Evolutionary conservation across 2,329 filamentous ascomycete species (phyloP).

Genomic region (Aspergillus alliaceus): DNA sequence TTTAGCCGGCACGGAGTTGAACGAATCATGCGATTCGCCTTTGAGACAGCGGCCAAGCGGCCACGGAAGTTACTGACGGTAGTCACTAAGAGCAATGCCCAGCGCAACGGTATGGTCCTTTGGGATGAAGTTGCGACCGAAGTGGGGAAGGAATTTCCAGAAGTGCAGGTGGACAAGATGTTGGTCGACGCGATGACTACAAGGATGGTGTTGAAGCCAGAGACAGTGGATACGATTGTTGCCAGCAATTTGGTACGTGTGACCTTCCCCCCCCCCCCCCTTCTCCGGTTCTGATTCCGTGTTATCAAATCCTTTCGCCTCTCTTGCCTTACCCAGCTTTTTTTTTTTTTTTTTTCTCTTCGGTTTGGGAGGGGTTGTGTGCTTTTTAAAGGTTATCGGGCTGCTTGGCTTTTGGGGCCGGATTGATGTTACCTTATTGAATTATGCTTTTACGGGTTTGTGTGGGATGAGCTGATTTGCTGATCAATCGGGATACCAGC

Average conservation of each 20-base stretch:
- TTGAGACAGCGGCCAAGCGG: constrained; percentile 58
- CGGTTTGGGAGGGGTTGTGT: neutral
- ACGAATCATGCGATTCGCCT: constrained; percentile 63
- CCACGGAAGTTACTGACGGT: constrained; percentile 61
- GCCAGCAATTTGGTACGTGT: constrained; percentile 56
- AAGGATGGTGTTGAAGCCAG: constrained; percentile 62
- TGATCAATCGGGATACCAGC: constrained; percentile 17
- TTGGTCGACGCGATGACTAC: constrained; percentile 67
- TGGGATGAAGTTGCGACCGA: constrained; percentile 64
- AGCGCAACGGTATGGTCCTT: constrained; percentile 66
- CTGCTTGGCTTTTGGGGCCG: neutral
- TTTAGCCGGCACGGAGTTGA: constrained; percentile 63
- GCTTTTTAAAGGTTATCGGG: neutral
- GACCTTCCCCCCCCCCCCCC: neutral
- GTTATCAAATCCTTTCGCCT: neutral
- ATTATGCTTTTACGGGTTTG: neutral
- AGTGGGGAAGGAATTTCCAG: constrained; percentile 58
- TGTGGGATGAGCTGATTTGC: neutral
- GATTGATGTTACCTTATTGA: neutral
- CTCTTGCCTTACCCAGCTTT: neutral
- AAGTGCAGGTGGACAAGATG: constrained; percentile 65
- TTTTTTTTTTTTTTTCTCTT: too few species aligned
- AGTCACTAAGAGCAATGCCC: constrained; percentile 66
- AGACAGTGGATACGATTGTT: constrained; percentile 63
- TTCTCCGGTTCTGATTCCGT: neutral